phyloP scores from a whole-genome alignment of 2,329 filamentous ascomycete species.

The Trichoderma harzianum region DNA sequence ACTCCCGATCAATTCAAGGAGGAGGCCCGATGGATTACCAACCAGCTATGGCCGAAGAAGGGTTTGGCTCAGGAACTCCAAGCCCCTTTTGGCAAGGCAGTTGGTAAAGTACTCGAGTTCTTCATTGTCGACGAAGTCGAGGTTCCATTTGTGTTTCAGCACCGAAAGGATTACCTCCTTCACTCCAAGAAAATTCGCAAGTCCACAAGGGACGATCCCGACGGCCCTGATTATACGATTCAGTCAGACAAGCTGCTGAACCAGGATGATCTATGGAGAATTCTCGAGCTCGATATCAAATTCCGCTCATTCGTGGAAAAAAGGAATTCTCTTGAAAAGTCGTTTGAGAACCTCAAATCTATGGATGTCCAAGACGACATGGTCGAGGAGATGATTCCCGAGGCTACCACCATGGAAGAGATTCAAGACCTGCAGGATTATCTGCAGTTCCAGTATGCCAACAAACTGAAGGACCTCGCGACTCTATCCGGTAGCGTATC shows the following conservation, averaged over 20 bases:
- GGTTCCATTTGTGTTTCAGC: slow-evolving; percentile 96
- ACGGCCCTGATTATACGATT: slow-evolving; percentile 69
- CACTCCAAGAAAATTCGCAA: slow-evolving; percentile 71
- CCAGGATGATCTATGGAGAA: slow-evolving; percentile 91
- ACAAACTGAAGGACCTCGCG: slow-evolving; percentile 77
- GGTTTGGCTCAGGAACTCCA: slow-evolving; percentile 68
- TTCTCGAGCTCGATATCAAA: slow-evolving; percentile 91
- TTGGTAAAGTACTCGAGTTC: slow-evolving; percentile 90
- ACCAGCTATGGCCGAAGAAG: slow-evolving; percentile 86
- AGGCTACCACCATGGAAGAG: slow-evolving; percentile 86
- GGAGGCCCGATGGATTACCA: slow-evolving; percentile 88
- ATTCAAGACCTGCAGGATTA: slow-evolving; percentile 96
- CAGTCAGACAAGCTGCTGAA: slow-evolving; percentile 83
- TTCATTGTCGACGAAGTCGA: slow-evolving; percentile 93
- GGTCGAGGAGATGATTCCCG: slow-evolving; percentile 77
- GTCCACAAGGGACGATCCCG: slow-evolving; percentile 61
- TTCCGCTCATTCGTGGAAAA: slow-evolving; percentile 92
- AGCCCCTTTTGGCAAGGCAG: slow-evolving; percentile 79
- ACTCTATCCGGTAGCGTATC: slow-evolving; percentile 60
- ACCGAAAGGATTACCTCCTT: slow-evolving; percentile 96
- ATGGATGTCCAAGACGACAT: slow-evolving; percentile 66
- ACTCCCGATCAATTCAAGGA: slow-evolving; percentile 83
- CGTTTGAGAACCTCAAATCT: slow-evolving; percentile 68
- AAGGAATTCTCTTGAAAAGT: slow-evolving; percentile 77
- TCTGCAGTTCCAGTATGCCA: slow-evolving; percentile 86